Conservation (phyloP, 805 yeast species). For the Kodamaea kaohsiungensis region DNA sequence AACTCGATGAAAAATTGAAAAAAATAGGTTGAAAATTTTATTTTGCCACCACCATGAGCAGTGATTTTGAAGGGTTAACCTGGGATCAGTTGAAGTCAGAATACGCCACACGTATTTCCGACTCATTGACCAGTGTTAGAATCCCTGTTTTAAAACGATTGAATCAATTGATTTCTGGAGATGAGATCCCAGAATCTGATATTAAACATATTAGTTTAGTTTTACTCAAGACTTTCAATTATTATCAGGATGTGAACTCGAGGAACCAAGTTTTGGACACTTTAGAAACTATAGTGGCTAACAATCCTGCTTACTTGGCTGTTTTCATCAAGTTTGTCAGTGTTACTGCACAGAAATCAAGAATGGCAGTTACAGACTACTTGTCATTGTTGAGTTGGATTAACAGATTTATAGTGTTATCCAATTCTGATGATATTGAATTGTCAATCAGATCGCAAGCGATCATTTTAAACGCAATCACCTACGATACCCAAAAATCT, state of each 20-base stretch:
- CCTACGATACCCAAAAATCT: slow-evolving; percentile 7
- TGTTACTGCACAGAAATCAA: slow-evolving; percentile 22
- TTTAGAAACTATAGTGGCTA: slow-evolving; percentile 36
- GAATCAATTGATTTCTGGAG: slow-evolving; percentile 13
- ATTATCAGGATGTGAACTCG: slow-evolving; percentile 53
- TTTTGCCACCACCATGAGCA: slow-evolving; percentile 1
- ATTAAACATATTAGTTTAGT: slow-evolving; percentile 22
- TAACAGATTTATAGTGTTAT: slow-evolving; percentile 29
- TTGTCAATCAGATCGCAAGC: slow-evolving; percentile 32
- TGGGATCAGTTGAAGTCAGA: slow-evolving; percentile 28
- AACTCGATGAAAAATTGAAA: not conserved
- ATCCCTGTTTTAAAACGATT: slow-evolving; percentile 34
- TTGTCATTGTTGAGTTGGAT: slow-evolving; percentile 62
- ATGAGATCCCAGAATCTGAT: slow-evolving; percentile 20
- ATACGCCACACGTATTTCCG: slow-evolving; percentile 22
- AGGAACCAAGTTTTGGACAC: slow-evolving; percentile 42
- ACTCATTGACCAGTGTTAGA: slow-evolving; percentile 39
- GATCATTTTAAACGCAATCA: slow-evolving; percentile 34
- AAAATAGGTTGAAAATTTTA: not conserved
- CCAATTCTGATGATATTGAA: slow-evolving; percentile 18
- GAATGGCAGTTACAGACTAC: slow-evolving; percentile 59
- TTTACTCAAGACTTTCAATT: slow-evolving; percentile 49
- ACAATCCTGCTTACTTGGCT: slow-evolving; percentile 32
- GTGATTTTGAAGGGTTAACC: slow-evolving; percentile 10
- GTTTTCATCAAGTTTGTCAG: slow-evolving; percentile 43